phyloP scores from a whole-genome alignment of 306 rosid species.

The Quercus mongolica region DNA sequence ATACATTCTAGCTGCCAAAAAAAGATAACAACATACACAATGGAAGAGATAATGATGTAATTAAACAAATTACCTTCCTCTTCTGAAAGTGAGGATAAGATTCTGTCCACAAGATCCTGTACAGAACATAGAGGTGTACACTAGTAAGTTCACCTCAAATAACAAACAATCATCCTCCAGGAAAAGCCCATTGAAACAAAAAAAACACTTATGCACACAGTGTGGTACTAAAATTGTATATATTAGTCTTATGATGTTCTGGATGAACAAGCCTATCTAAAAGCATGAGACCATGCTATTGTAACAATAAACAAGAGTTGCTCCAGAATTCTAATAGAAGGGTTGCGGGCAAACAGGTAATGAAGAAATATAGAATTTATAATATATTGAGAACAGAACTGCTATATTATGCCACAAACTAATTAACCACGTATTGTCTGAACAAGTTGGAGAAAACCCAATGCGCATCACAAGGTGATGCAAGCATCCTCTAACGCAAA shows the following conservation, averaged over 20 bases:
- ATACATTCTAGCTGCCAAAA: background rate
- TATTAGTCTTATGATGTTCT: background rate
- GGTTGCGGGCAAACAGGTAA: background rate
- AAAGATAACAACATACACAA: background rate
- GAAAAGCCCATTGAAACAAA: background rate
- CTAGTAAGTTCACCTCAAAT: background rate
- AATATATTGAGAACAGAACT: background rate
- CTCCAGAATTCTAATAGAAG: background rate
- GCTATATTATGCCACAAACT: background rate
- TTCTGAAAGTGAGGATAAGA: background rate
- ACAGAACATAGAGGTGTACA: background rate
- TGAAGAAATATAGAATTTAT: background rate
- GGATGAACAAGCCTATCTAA: background rate
- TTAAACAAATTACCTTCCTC: background rate
- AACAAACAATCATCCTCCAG: background rate
- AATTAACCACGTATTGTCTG: background rate
- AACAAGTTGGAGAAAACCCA: background rate
- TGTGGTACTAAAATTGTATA: background rate
- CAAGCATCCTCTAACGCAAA: background rate
- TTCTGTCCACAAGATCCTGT: slow-evolving; percentile 6
- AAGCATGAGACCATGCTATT: background rate
- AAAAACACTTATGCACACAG: background rate
- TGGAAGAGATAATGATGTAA: background rate
- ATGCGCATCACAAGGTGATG: background rate
- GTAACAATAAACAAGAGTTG: background rate